These are phyloP conservation scores for Neofusicoccum umdonicola DNA, from an alignment of 2,329 filamentous ascomycete genomes.

Conservation along the genomic window DNA sequence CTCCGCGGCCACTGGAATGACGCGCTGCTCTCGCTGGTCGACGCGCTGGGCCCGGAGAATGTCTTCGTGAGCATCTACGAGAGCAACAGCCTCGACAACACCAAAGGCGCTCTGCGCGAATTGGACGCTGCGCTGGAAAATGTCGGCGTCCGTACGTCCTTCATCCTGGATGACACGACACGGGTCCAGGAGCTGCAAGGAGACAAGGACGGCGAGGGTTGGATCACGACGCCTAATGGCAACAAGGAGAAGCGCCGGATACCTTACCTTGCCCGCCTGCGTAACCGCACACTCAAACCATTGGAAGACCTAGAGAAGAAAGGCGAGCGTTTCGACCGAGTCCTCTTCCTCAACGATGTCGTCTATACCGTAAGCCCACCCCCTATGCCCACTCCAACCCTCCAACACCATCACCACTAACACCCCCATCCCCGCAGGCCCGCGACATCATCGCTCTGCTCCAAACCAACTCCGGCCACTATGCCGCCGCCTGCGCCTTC, in stretches of 20 bases:
- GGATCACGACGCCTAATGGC: constrained; percentile 58
- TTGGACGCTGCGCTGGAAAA: constrained; percentile 56
- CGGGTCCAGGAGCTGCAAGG: constrained; percentile 55
- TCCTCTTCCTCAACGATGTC: constrained; percentile 64
- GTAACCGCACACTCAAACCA: constrained; percentile 64
- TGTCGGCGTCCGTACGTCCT: constrained; percentile 53
- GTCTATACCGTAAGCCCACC: constrained; percentile 53
- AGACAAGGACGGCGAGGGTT: constrained; percentile 51
- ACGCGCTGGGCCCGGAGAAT: constrained; percentile 60
- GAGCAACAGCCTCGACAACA: constrained; percentile 68
- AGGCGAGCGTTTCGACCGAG: constrained; percentile 55
- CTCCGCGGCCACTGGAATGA: constrained; percentile 62
- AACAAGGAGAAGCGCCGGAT: constrained; percentile 62
- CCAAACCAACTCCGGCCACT: constrained; percentile 57
- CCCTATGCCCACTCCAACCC: background rate
- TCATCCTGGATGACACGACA: constrained; percentile 59
- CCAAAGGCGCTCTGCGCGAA: constrained; percentile 58
- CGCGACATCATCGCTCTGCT: constrained; percentile 57
- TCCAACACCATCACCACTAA: background rate
- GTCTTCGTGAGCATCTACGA: constrained; percentile 68
- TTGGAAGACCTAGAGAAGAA: constrained; percentile 51
- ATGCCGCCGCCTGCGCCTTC: constrained; percentile 61
- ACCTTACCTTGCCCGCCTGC: constrained; percentile 63
- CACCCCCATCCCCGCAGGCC: constrained; percentile 37
- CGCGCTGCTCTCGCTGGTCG: constrained; percentile 57